Percentiles rank a stretch among this genome's conserved stretches.
These are phyloP conservation scores for Meyerozyma guilliermondii DNA, from an alignment of 1,139 yeast genomes.

Conservation along the genomic window DNA sequence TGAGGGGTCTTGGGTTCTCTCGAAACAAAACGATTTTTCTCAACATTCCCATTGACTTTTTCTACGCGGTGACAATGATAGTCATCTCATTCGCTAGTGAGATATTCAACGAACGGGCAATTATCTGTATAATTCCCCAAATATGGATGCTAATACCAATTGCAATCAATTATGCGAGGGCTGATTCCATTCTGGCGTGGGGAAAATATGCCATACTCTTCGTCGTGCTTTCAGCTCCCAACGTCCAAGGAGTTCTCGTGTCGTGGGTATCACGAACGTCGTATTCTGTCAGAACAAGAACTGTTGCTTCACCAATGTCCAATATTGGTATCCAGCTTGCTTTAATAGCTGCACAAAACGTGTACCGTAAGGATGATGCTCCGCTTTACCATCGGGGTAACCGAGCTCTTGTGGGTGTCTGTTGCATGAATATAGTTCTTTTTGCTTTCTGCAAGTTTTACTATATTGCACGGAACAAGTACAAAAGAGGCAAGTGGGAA, in stretches of 20 bases:
- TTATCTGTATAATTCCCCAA: conserved; percentile 12
- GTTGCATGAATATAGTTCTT: conserved; percentile 1
- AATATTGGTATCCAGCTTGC: conserved; percentile 18
- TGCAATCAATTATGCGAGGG: background rate
- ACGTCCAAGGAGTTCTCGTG: conserved; percentile 1
- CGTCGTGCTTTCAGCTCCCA: background rate
- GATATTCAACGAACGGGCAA: conserved; percentile 28
- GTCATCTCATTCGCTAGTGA: conserved; percentile 37
- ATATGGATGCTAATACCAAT: conserved; percentile 14
- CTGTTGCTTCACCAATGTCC: conserved; percentile 20
- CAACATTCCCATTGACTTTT: conserved; percentile 44
- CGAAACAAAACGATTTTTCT: conserved; percentile 52
- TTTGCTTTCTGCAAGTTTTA: conserved; percentile 21
- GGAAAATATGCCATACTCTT: background rate
- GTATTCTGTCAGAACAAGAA: conserved; percentile 17
- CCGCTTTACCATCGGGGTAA: conserved; percentile 12
- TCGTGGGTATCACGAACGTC: conserved; percentile 6
- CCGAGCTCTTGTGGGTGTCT: conserved; percentile 3
- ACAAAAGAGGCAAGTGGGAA: conserved; percentile 43
- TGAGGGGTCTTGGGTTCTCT: conserved; percentile 49
- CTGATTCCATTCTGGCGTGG: background rate
- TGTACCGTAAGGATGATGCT: conserved; percentile 11
- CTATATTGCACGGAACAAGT: conserved; percentile 43
- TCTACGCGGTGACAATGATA: conserved; percentile 35
- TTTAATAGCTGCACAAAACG: conserved; percentile 10